Base-by-base conservation (phyloP, 2,329 filamentous ascomycete species). In the Mycocentrospora acerina region DNA sequence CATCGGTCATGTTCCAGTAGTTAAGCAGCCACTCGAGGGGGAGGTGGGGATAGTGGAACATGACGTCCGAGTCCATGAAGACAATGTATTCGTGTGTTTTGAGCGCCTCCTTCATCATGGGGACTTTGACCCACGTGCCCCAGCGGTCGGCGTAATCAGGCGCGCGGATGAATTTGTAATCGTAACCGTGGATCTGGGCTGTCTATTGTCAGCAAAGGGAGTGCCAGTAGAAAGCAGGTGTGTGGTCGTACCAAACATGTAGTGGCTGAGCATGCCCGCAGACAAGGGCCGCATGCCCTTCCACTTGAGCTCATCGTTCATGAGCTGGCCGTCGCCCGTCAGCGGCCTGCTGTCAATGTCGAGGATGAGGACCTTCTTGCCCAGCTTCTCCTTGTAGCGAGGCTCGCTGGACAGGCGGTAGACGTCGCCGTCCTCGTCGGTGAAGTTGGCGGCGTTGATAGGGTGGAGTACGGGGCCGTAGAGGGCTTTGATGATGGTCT, bases 1-100 rank as follows among this genome's bases (percentile, higher is more conserved):
- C 59, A 6, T 66, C 50, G 24, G 59, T 67, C 51, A 76, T 66
- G 40, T 72, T 66, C 74, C 74, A 77, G 45, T 74, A 70, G 57
- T 73, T 74, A 46, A 77, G 60, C 4, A 77, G 68, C 70, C 72
- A 76, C 50, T 77, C 74, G 22, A 76, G 45, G 4, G 74, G 73
- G 2, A 77, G 58, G 26, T 73, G 66, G 1, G 69, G 68, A 46
- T 76, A 68, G 28, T 69, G 65, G 44, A 76, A 71, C 43, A 74
- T 66, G 44, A 71, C 71, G 41, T 77, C 74, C n/a, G 70, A 69
- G 57, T 77, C 74, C 52, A 76, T 62, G 48, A 76, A 76, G 42
- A 76, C 65, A 10, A 67, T 64, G 55, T 76, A 71, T 7, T 69
- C 62, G 42, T 69, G 63, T 7, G 62, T 65, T 35, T 67, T 64